Evolutionary conservation across 306 rosid genomes (phyloP), one percentile per base, ranked within the genome.

Genomic region (Glycine tomentella): DNA sequence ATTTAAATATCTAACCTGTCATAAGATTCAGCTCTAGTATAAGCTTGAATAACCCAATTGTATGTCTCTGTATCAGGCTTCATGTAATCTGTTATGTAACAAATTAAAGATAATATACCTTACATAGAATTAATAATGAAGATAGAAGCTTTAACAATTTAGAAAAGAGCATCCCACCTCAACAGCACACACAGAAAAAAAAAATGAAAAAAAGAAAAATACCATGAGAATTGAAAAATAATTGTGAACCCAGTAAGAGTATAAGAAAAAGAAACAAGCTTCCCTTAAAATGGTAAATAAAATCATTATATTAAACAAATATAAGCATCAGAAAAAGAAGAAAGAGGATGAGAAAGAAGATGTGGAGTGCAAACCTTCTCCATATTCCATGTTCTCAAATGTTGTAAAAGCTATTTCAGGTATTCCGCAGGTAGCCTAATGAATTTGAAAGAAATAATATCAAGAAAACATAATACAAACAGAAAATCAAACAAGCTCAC

Each of bases 41-140:
- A 95, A 49, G 99, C 99, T 88, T 95, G 97, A 83, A 95, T 91
- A 85, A 95, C 97, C 99, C 98, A 95, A 90, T 95, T 95, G 86
- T 93, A 95, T 58, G 99, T 89, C 86, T 95, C 97, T 2, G 97
- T 86, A 81, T 95, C 94, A 62, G 99, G 99, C 87, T 93, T 95
- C 99, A 95, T 95, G 78, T 34, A 89, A 78, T 89, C 97, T 95
- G 89, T 74, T 45, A 69, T 8, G 66, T 50, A 61, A 87, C 5
- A 48, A 74, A 59, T 49, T 73, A 69, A 84, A 86, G 75, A 81
- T 20, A 70, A 81, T 50, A 69, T 55, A 79, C 69, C 71, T 69
- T 46, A 69, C 40, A 62, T 40, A 25, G 20, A 75, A 66, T 79
- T 76, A 81, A 84, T 45, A 82, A 64, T 57, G 59, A 70, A 71